phyloP scores from a whole-genome alignment of 2,329 filamentous ascomycete genomes.

The Paecilomyces dactylethromorphus region DNA sequence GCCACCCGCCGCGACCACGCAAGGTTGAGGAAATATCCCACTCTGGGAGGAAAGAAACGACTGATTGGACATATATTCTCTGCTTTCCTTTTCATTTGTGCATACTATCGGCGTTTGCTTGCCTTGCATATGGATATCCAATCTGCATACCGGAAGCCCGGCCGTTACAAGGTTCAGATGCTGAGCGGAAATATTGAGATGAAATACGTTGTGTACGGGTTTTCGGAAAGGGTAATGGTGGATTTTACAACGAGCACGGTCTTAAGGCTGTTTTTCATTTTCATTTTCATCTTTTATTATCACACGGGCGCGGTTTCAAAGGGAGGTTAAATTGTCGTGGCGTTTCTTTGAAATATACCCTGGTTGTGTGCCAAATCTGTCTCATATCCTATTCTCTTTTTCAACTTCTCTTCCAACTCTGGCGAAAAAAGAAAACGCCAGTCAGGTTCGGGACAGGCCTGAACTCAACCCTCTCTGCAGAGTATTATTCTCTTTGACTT shows the following conservation, averaged over 20 bases:
- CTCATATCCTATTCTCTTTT: background rate
- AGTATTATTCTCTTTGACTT: background rate
- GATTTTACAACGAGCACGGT: background rate
- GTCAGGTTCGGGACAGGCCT: background rate
- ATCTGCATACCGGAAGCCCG: constrained; percentile 6
- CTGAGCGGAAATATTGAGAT: constrained; percentile 12
- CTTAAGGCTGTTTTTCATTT: background rate
- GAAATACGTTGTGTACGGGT: background rate
- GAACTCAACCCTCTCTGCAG: background rate
- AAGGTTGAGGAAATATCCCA: constrained; percentile 2
- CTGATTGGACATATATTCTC: constrained; percentile 2
- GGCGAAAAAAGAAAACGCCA: background rate
- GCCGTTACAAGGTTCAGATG: constrained; percentile 2
- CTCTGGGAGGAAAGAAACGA: background rate
- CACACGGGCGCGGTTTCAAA: background rate
- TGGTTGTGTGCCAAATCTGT: background rate
- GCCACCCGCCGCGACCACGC: constrained; percentile 19
- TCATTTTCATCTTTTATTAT: background rate
- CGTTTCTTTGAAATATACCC: constrained; percentile 1
- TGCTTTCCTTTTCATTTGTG: constrained; percentile 14
- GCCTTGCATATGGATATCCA: constrained; percentile 14
- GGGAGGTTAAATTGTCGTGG: background rate
- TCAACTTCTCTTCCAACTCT: background rate
- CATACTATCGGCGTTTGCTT: constrained; percentile 27
- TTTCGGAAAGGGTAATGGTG: background rate